Evolutionary conservation across 768 basidiomycete genomes (phyloP).

Genomic region (Suillus discolor): DNA sequence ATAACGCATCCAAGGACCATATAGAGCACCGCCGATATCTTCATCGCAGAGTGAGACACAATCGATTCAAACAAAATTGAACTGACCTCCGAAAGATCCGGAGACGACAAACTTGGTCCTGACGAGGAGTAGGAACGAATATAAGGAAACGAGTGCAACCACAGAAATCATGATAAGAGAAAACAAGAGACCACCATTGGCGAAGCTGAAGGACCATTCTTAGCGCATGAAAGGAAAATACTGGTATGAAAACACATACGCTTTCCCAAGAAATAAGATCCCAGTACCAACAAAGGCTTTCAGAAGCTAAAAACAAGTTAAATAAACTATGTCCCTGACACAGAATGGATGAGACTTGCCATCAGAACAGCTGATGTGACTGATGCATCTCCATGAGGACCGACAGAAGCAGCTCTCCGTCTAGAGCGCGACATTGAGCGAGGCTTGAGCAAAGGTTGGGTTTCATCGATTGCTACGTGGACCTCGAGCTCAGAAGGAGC

Average conservation of each 20-base stretch:
- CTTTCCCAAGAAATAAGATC: slow-evolving; percentile 93
- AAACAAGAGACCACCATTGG: slow-evolving; percentile 94
- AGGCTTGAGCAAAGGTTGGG: slow-evolving; percentile 55
- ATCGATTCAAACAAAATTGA: slow-evolving; percentile 6
- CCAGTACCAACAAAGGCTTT: slow-evolving; percentile 97
- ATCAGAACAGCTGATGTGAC: slow-evolving; percentile 92
- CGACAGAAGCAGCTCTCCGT: slow-evolving; percentile 57
- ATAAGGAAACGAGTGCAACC: slow-evolving; percentile 86
- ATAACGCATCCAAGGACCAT: slow-evolving; percentile 93
- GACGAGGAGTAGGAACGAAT: slow-evolving; percentile 91
- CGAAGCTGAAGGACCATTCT: slow-evolving; percentile 59
- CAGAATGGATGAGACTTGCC: slow-evolving; percentile 47
- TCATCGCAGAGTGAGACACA: slow-evolving; percentile 4
- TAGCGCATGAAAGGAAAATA: slow-evolving; percentile 9
- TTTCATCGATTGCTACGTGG: slow-evolving; percentile 40
- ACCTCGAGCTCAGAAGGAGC: slow-evolving; percentile 12
- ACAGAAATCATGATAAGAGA: slow-evolving; percentile 74
- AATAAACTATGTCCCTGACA: slow-evolving; percentile 5
- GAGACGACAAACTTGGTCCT: slow-evolving; percentile 86
- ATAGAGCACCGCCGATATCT: slow-evolving; percentile 94
- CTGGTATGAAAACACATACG: slow-evolving; percentile 48
- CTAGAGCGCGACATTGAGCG: slow-evolving; percentile 54
- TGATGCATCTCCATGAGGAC: slow-evolving; percentile 81
- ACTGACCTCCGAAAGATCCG: slow-evolving; percentile 89
- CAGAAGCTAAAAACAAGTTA: slow-evolving; percentile 56